Percentiles rank a stretch among this genome's conserved stretches.
Conservation (phyloP, 202 grass and related monocot genomes). For the Setaria viridis region DNA sequence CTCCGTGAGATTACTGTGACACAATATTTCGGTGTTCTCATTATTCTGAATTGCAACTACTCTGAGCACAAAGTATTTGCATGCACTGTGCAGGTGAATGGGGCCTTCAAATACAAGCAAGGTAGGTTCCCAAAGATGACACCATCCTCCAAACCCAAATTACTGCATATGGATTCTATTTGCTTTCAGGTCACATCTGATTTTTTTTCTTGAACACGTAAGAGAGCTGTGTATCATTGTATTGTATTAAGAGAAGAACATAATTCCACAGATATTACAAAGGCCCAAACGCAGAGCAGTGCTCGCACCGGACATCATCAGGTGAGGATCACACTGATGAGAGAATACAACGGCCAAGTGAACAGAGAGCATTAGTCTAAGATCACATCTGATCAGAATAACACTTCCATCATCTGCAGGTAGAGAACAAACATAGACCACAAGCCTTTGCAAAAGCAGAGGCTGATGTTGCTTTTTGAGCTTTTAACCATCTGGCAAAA, state of each 20-base stretch:
- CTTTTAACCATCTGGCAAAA: background rate
- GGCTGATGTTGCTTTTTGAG: background rate
- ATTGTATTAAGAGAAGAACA: too few species aligned
- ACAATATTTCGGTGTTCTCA: background rate
- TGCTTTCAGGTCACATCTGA: background rate
- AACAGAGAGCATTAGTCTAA: too few species aligned
- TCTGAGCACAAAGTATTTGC: background rate
- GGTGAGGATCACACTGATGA: too few species aligned
- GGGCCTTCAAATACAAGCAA: background rate
- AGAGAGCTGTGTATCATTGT: too few species aligned
- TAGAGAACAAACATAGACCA: background rate
- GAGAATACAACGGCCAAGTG: too few species aligned
- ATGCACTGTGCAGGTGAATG: background rate
- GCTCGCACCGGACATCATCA: too few species aligned
- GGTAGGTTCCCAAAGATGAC: background rate
- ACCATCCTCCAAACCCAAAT: background rate
- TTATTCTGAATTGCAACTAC: background rate
- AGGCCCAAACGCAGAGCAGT: too few species aligned
- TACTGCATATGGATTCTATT: slow-evolving; percentile 3
- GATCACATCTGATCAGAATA: background rate
- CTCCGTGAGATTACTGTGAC: background rate
- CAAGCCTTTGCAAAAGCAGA: slow-evolving; percentile 25
- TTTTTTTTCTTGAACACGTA: background rate
- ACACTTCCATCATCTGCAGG: background rate
- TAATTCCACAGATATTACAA: too few species aligned